Conservation (phyloP, 352 stramenopile species). For the Saprolegnia parasitica region DNA sequence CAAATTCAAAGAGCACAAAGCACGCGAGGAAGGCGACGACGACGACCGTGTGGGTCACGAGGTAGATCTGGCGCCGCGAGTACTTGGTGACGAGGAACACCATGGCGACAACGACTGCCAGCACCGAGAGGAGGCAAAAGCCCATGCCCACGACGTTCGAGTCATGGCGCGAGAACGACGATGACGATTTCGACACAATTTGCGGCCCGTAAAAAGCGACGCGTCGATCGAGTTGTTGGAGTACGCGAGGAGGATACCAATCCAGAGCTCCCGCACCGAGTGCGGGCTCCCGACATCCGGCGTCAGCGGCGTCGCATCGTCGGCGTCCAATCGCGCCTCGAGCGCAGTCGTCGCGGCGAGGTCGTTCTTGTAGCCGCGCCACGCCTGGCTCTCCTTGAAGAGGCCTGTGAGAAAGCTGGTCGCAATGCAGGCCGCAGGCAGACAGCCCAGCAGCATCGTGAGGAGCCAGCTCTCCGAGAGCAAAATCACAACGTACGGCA, state of each 20-base stretch:
- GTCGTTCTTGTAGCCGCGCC: slow-evolving; percentile 66
- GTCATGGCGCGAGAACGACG: slow-evolving; percentile 50
- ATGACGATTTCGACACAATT: slow-evolving; percentile 71
- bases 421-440: slow-evolving; percentile 70
- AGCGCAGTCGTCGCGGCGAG: slow-evolving; percentile 43
- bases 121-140: slow-evolving; percentile 59
- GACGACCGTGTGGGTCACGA: slow-evolving; percentile 65
- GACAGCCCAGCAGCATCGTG: slow-evolving; percentile 62
- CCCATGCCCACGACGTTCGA: slow-evolving; percentile 75
- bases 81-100: slow-evolving; percentile 65
- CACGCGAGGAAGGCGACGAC: slow-evolving; percentile 62
- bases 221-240: slow-evolving; percentile 86
- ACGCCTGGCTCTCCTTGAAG: slow-evolving; percentile 77
- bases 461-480: slow-evolving; percentile 72
- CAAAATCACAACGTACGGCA: slow-evolving; percentile 77
- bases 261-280: slow-evolving; percentile 57
- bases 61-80: slow-evolving; percentile 61
- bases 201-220: slow-evolving; percentile 82
- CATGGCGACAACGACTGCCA: slow-evolving; percentile 61
- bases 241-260: slow-evolving; percentile 75
- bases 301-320: slow-evolving; percentile 19
- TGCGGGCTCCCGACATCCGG: slow-evolving; percentile 1
- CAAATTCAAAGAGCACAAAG: slow-evolving; percentile 46
- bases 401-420: slow-evolving; percentile 62
- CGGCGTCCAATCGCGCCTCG: slow-evolving; percentile 34